Evolutionary conservation across 306 rosid species (phyloP), one percentile per base, ranked within the genome.

Genomic region (Heteromeles arbutifolia): DNA sequence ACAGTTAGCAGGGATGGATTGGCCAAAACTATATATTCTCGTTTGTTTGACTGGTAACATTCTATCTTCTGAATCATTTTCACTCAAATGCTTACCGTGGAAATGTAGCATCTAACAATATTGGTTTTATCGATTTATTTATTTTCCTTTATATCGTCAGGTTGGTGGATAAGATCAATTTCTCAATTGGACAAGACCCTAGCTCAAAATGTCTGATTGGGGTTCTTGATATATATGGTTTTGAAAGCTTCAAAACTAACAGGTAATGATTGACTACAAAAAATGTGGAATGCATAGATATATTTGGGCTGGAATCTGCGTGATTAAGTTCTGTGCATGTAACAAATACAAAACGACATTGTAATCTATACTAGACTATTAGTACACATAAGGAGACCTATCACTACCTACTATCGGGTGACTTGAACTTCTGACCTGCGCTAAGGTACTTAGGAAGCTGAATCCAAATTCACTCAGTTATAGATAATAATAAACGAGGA

Each of bases 181-280:
- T 81, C 78, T 90, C 98, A 76, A 91, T 94, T 70, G 98, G 96
- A 78, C 98, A 91, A 83, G 97, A 94, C 74, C 75, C 91, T 72
- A 45, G 54, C 87, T 90, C 98, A 53, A 87, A 88, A 32, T 81
- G 66, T 83, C 88, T 88, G 84, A 91, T 94, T 26, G 97, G 98
- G 66, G 89, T 94, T 74, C 96, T 94, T 78, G 97, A 91, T 87
- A 94, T 91, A 75, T 94, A 94, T 84, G 97, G 98, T 78, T 94
- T 94, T 82, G 98, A 94, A 80, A 90, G 93, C 90, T 94, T 94
- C 79, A 67, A 73, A 81, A 67, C 86, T 67, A 94, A 94, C 82
- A 88, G 98, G 96, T 90, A 82, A 86, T 82, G 70, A 71, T 28
- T 54, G 22, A 69, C 31, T 45, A 21, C 45, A 22, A 13, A 71